A percentile compares a stretch with the other conserved stretches of the same genome.
Evolutionary conservation across 2,329 filamentous ascomycete species (phyloP).

Genomic region (Calonectria honghensis): DNA sequence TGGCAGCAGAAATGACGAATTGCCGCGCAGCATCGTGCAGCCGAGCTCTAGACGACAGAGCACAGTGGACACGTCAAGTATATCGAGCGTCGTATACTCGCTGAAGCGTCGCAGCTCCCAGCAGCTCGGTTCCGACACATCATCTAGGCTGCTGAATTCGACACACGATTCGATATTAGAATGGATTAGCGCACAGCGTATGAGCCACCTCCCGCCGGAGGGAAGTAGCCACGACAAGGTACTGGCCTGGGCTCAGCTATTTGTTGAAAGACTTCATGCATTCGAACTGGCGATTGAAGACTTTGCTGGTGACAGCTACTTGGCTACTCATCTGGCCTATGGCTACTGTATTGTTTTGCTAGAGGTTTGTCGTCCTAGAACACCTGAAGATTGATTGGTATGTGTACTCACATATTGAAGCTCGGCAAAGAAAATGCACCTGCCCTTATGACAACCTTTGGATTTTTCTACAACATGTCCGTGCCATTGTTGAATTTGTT

Average conservation of each 20-base stretch:
- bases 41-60: constrained; percentile 10
- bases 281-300: constrained; percentile 15
- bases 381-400: rapidly evolving
- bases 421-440: constrained; percentile 6
- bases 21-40: constrained; percentile 8
- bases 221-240: constrained; percentile 20
- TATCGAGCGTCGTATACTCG: constrained; percentile 17
- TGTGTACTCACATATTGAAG: neutral
- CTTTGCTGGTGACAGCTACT: constrained; percentile 8
- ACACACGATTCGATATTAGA: constrained; percentile 18
- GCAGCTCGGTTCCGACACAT: constrained; percentile 20
- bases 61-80: constrained; percentile 15
- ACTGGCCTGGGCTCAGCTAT: constrained; percentile 13
- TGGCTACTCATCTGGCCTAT: constrained; percentile 9
- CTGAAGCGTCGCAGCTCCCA: constrained; percentile 19
- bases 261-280: constrained; percentile 10
- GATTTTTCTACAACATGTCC: constrained; percentile 18
- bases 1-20: constrained; percentile 11
- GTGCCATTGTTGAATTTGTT: neutral
- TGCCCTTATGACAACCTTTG: neutral
- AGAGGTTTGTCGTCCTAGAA: neutral
- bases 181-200: constrained; percentile 15
- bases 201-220: constrained; percentile 16
- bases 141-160: constrained; percentile 11
- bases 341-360: constrained; percentile 7